A percentile compares a stretch with the other conserved stretches of the same genome.
Evolutionary conservation across 1,139 yeast genomes (phyloP).

Genomic region (Schizosaccharomyces versatilis): DNA sequence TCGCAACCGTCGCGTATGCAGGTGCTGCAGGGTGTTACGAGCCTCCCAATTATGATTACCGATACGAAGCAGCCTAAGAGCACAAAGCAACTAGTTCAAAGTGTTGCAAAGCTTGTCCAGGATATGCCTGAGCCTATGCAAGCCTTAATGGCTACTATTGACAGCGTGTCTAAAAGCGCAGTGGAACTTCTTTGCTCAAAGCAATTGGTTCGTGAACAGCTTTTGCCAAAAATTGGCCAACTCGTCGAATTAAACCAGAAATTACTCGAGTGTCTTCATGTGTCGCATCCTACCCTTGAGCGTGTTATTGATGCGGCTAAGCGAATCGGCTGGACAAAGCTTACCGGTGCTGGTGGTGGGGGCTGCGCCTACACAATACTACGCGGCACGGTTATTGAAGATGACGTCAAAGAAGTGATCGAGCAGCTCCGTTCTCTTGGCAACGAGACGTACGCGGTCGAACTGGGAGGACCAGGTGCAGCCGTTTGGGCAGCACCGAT

Average conservation of each 20-base stretch:
- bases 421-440: slow-evolving; percentile 25
- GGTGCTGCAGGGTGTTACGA: slow-evolving; percentile 20
- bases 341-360: slow-evolving; percentile 98
- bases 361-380: slow-evolving; percentile 89
- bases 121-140: slow-evolving; percentile 34
- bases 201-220: slow-evolving; percentile 17
- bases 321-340: slow-evolving; percentile 63
- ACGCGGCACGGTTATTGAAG: slow-evolving; percentile 24
- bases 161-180: slow-evolving; percentile 36
- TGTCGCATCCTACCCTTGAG: slow-evolving; percentile 77
- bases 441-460: slow-evolving; percentile 60
- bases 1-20: neutral
- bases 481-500: slow-evolving; percentile 21
- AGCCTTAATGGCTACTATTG: slow-evolving; percentile 34
- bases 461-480: slow-evolving; percentile 77
- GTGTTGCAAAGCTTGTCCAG: slow-evolving; percentile 34
- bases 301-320: slow-evolving; percentile 43
- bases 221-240: slow-evolving; percentile 26
- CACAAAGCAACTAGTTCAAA: slow-evolving; percentile 62
- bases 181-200: slow-evolving; percentile 30
- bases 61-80: slow-evolving; percentile 73
- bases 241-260: slow-evolving; percentile 79
- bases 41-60: slow-evolving; percentile 50
- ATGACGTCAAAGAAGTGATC: slow-evolving; percentile 21
- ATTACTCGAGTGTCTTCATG: slow-evolving; percentile 63